phyloP scores from a whole-genome alignment of 2,329 filamentous ascomycete genomes.

The Calonectria hawksworthii region DNA sequence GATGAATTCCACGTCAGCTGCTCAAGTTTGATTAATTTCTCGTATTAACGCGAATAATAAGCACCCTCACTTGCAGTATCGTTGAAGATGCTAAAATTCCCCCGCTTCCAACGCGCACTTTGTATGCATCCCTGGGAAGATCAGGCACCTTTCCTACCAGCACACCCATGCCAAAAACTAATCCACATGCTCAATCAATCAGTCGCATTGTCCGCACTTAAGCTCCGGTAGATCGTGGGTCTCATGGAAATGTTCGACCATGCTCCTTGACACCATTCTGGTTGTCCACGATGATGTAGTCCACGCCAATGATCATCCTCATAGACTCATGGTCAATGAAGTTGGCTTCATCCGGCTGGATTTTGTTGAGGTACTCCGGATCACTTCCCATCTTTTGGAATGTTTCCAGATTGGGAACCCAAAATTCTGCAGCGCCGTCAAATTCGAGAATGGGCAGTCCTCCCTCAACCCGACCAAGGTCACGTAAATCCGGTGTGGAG shows the following conservation, averaged over 20 bases:
- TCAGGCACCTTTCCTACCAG: background rate
- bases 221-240: no score
- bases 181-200: background rate
- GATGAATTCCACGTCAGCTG: no score
- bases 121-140: background rate
- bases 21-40: background rate
- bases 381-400: constrained; percentile 13
- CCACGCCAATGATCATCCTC: background rate
- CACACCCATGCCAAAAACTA: background rate
- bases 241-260: background rate
- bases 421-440: constrained; percentile 35
- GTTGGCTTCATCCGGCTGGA: background rate
- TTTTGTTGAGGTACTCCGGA: background rate
- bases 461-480: constrained; percentile 15
- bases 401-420: constrained; percentile 31
- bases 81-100: background rate
- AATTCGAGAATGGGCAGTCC: constrained; percentile 29
- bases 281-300: background rate
- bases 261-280: background rate
- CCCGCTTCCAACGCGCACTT: background rate
- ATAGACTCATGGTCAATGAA: background rate
- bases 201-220: background rate
- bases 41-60: background rate
- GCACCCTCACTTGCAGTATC: background rate
- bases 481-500: background rate